phyloP scores from a whole-genome alignment of 169 alveolate species.

The Plasmodium relictum region DNA sequence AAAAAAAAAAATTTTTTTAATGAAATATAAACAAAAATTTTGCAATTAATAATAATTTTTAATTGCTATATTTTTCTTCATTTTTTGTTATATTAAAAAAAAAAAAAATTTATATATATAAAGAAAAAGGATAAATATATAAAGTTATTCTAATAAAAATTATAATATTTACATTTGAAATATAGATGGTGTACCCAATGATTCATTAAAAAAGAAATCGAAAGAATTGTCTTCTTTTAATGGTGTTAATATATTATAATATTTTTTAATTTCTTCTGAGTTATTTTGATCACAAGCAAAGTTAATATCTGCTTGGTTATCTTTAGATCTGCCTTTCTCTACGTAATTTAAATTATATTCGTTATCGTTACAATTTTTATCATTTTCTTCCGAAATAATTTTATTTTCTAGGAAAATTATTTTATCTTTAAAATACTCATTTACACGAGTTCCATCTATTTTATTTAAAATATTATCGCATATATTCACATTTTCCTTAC shows the following conservation, averaged over 20 bases:
- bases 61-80: background rate
- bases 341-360: slow-evolving; percentile 2
- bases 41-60: too few species aligned
- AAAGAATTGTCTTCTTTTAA: slow-evolving; percentile 57
- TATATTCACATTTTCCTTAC: background rate
- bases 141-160: background rate
- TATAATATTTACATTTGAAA: slow-evolving; percentile 24
- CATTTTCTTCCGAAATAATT: slow-evolving; percentile 15
- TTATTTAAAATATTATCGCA: slow-evolving; percentile 1
- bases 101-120: background rate
- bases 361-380: slow-evolving; percentile 5
- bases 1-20: too few species aligned
- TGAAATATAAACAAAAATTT: too few species aligned
- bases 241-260: slow-evolving; percentile 16
- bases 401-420: background rate
- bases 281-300: background rate
- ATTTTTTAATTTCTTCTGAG: slow-evolving; percentile 15
- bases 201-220: slow-evolving; percentile 64
- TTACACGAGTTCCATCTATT: slow-evolving; percentile 1
- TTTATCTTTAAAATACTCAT: slow-evolving; percentile 44
- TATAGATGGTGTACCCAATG: slow-evolving; percentile 69
- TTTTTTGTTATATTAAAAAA: background rate
- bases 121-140: background rate
- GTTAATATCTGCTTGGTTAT: background rate
- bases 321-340: background rate